Evolutionary conservation across 352 stramenopile genomes (phyloP), one percentile per base, ranked within the genome.

Genomic region (Phytophthora colocasiae): DNA sequence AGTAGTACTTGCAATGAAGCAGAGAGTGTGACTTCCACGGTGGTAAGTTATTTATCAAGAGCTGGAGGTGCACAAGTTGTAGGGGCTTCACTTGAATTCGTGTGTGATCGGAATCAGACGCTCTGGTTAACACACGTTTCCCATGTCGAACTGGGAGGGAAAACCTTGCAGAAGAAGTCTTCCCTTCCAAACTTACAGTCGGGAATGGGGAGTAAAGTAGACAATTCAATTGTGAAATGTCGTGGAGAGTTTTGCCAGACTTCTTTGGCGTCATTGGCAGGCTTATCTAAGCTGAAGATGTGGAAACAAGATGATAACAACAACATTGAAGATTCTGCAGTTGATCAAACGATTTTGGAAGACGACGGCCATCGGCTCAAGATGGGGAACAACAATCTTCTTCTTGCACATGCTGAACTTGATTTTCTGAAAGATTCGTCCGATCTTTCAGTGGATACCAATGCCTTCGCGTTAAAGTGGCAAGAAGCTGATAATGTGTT

Each of bases 311-410:
- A 61, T 44, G 6, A 26, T 6, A 64, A 24, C 29, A 70, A 58
- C 41, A 68, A 71, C 47, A 10, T 40, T 1, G 62, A 68, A 22
- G 44, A 66, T 27, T 38, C 49, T 12, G 50, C n/a, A 1, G 26
- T 62, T 29, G 56, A 57, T n/a, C 38, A 69, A 8, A 29, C 2
- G 8, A 48, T 61, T 17, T 6, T 92, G 4, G 39, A 59, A 12
- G 86, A 93, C 49, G 65, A 56, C 1, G 83, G 83, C 0, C 66
- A 84, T 32, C 79, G 86, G 15, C 87, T 80, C 67, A 90, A 92
- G 43, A 84, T 93, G 22, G 76, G 84, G 19, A 88, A 91, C 72
- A 93, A 92, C 58, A 91, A 85, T 41, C 41, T 95, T 0, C 64
- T 91, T 4, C 58, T 95, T 2, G 84, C 81, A 14, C 81, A 82